phyloP scores from a whole-genome alignment of 805 yeast genomes.

The Kluyveromyces nonfermentans region DNA sequence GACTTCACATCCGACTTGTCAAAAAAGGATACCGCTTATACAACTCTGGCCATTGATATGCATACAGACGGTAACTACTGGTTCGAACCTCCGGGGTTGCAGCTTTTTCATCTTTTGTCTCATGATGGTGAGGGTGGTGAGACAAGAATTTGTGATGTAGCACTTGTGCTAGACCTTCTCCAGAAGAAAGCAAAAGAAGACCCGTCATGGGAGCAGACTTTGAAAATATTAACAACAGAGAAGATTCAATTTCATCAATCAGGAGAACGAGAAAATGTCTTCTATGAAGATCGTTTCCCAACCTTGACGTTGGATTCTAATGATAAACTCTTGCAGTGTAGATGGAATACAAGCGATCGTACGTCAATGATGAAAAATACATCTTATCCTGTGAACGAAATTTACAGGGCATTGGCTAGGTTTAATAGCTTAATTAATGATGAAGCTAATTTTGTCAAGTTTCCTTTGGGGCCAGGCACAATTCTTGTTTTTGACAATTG shows the following conservation, averaged over 20 bases:
- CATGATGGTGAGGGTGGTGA: slow-evolving; percentile 64
- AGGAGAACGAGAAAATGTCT: slow-evolving; percentile 58
- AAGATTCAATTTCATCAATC: slow-evolving; percentile 67
- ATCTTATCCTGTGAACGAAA: slow-evolving; percentile 31
- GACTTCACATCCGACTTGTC: slow-evolving; percentile 63
- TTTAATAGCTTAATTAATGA: slow-evolving; percentile 48
- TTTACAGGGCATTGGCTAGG: slow-evolving; percentile 47
- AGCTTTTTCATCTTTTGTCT: slow-evolving; percentile 52
- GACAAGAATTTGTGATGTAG: slow-evolving; percentile 59
- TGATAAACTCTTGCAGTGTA: slow-evolving; percentile 48
- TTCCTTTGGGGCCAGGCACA: slow-evolving; percentile 55
- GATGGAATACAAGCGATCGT: slow-evolving; percentile 67
- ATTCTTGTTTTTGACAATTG: slow-evolving; percentile 63
- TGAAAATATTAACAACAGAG: slow-evolving; percentile 37
- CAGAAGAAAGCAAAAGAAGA: slow-evolving; percentile 39
- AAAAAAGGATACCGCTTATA: slow-evolving; percentile 63
- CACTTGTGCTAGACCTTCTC: slow-evolving; percentile 46
- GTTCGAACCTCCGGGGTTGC: slow-evolving; percentile 65
- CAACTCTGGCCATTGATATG: slow-evolving; percentile 51
- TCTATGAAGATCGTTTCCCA: slow-evolving; percentile 45
- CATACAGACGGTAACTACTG: slow-evolving; percentile 74
- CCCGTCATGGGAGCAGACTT: slow-evolving; percentile 16
- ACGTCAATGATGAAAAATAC: slow-evolving; percentile 48
- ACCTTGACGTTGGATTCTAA: slow-evolving; percentile 43
- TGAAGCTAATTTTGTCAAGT: slow-evolving; percentile 41